Base-by-base conservation (phyloP, 2,329 filamentous ascomycete species). In the Xylaria sp. region DNA sequence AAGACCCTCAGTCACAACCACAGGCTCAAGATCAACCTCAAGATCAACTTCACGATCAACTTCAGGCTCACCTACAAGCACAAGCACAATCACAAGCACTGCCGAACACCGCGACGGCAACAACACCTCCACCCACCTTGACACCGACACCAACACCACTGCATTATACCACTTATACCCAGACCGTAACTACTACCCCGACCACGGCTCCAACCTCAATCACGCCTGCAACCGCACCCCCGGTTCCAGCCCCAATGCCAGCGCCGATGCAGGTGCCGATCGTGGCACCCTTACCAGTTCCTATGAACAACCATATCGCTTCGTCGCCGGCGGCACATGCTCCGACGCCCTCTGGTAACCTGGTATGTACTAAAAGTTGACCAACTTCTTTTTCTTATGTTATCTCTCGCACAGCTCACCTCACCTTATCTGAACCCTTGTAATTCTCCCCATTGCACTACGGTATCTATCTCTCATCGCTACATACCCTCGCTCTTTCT, bases 291-390 rank as follows among this genome's bases (percentile, higher is more conserved):
- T 59, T 65, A 17, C 62, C 62, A 20, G 60, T 61, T 17, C 31
- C 39, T 13, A 67, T 66, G 55, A 67, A 68, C 45, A 63, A 62
- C 20, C 69, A 71, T 45, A 65, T 71, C 4, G 69, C 69, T 39
- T 73, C 73, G 9, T 77, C 75, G n/a, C 75, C 75, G 25, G 75
- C 75, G 25, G 75, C 75, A 39, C 74, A 75, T 64, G 74, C 74
- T 57, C 73, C 75, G 13, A 76, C 69, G 7, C 63, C 75, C 2
- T 77, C 75, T 15, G 75, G 75, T 25, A 75, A 73, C 54, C 54
- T 77, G 72, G 75, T 77, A 73, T 67, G 75, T 74, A 22, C 45
- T 10, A 5, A n/a, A n/a, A 27, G 6, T 54, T 56, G 38, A 22
- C 5, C 6, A 33, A 33, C 27, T 13, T 54, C 25, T n/a, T 58